Conservation (phyloP, 23 red algal species). For the Agarophyton chilense region DNA sequence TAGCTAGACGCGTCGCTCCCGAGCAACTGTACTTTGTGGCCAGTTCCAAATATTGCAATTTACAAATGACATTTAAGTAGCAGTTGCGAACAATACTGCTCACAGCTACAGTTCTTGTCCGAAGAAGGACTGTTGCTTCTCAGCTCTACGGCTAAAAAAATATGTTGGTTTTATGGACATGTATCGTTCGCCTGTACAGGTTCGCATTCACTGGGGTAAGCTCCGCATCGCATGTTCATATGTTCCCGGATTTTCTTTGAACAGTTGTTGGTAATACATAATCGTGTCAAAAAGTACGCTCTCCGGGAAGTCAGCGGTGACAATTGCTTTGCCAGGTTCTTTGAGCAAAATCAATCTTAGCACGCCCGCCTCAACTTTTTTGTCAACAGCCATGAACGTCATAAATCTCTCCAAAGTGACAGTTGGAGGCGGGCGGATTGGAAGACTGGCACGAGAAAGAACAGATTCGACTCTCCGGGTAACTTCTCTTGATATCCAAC, state of each 20-base stretch:
- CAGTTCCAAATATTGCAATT: too few relatives aligned
- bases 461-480: conserved; percentile 72
- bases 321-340: conserved; percentile 75
- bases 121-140: too few relatives aligned
- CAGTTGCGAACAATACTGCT: too few relatives aligned
- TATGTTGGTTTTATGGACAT: too few relatives aligned
- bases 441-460: conserved; percentile 63
- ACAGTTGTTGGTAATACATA: conserved; percentile 83
- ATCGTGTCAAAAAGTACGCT: conserved; percentile 91
- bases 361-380: conserved; percentile 87
- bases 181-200: not conserved
- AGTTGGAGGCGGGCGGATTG: conserved; percentile 81
- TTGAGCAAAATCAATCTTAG: conserved; percentile 84
- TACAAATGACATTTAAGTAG: too few relatives aligned
- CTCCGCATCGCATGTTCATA: conserved; percentile 65
- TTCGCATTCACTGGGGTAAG: conserved; percentile 31
- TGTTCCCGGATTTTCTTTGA: conserved; percentile 65
- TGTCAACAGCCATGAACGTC: conserved; percentile 94
- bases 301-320: conserved; percentile 79
- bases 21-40: too few relatives aligned
- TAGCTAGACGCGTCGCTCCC: too few relatives aligned
- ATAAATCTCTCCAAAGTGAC: conserved; percentile 95
- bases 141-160: too few relatives aligned
- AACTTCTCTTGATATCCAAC: conserved; percentile 52
- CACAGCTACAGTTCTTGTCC: too few relatives aligned